These are phyloP conservation scores for Orbilia javanica DNA, from an alignment of 2,329 filamentous ascomycete species.

Conservation along the genomic window DNA sequence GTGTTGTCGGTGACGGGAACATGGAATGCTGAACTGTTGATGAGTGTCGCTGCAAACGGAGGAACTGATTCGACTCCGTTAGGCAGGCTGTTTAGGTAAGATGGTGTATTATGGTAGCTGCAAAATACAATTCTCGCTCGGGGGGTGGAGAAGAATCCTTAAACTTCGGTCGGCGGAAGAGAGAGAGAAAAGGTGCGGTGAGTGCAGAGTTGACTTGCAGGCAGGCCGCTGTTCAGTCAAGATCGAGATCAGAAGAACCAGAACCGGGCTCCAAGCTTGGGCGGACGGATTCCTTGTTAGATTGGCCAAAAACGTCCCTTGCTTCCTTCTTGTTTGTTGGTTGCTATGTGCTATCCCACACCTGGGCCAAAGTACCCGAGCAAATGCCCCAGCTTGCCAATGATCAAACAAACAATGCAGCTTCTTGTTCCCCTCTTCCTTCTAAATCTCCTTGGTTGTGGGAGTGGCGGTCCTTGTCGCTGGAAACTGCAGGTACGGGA, in stretches of 20 bases:
- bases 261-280: constrained; percentile 24
- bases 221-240: neutral
- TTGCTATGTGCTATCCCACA: constrained; percentile 38
- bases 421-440: constrained; percentile 48
- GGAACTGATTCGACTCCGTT: constrained; percentile 53
- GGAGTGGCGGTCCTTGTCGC: constrained; percentile 4
- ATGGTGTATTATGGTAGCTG: neutral
- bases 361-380: constrained; percentile 41
- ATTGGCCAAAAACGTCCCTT: constrained; percentile 34
- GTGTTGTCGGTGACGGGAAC: constrained; percentile 58
- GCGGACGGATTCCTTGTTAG: constrained; percentile 32
- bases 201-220: constrained; percentile 1
- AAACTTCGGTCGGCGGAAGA: constrained; percentile 21
- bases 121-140: neutral
- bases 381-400: constrained; percentile 32
- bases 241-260: constrained; percentile 28
- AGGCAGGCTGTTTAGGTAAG: constrained; percentile 12
- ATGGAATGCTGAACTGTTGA: constrained; percentile 50
- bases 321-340: constrained; percentile 24
- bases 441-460: neutral
- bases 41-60: constrained; percentile 43
- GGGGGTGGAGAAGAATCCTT: neutral
- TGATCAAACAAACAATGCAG: constrained; percentile 51
- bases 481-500: constrained; percentile 45
- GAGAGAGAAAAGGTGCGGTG: constrained; percentile 2